Conservation (phyloP, 2,329 filamentous ascomycete species). For the Colletotrichum eremochloae region DNA sequence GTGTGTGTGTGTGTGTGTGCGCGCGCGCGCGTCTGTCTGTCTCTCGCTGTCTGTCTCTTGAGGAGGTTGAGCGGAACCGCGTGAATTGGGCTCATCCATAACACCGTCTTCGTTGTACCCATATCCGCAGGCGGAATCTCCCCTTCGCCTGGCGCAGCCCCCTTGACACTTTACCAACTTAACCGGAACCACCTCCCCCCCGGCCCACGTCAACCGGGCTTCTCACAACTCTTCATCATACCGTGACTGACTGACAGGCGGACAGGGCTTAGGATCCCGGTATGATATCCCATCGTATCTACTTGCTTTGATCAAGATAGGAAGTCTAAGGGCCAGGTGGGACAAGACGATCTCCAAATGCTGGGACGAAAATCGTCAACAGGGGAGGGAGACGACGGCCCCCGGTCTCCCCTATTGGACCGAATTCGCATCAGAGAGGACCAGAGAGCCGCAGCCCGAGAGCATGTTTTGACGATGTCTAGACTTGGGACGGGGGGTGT, state of each 20-base stretch:
- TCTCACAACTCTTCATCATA: background rate
- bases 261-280: constrained; percentile 9
- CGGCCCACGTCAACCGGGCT: constrained; percentile 25
- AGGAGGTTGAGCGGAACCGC: no score
- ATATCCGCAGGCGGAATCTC: background rate
- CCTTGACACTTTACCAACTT: constrained; percentile 18
- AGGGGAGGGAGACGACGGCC: background rate
- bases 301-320: background rate
- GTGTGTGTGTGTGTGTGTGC: no score
- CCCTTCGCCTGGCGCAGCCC: constrained; percentile 26
- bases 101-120: background rate
- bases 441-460: background rate
- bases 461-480: constrained; percentile 39
- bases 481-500: constrained; percentile 12
- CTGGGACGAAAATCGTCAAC: background rate
- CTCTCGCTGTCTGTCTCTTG: background rate
- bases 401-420: background rate
- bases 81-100: background rate
- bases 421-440: background rate
- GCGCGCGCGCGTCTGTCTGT: no score
- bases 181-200: background rate
- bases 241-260: background rate
- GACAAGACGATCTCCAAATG: background rate
- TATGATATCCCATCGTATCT: background rate
- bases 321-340: background rate